Evolutionary conservation across 176 grass and related monocot species (phyloP), one percentile per base, ranked within the genome.

Genomic region (Carex scoparia): DNA sequence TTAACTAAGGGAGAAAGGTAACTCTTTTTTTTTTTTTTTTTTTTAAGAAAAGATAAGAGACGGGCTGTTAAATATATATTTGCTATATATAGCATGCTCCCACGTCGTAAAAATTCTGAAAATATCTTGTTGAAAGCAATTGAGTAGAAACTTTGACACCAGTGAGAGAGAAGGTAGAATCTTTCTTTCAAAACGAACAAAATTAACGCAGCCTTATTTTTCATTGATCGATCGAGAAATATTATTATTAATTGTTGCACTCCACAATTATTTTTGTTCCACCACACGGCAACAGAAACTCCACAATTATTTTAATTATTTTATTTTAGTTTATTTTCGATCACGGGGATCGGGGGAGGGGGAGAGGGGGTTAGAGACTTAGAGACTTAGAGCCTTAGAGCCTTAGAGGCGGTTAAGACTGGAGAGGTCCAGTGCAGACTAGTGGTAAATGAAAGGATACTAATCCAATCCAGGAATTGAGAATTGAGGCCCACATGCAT

Each of bases 271-370:
- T 33, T 69, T 81, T 55, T 67, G 81, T 83, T 83, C 18, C 31
- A 83, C 63, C 44, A 83, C 81, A 83, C 13, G 81, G 81, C 63
- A 83, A 48, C 30, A 55, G 37, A 83, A 55, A 69, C 18, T 69
- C 81, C 81, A 83, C 61, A 63, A 85, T 76, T 65, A 79, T 77
- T 76, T 3, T 6, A 55, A 61, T 54, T 51, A 23, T 8, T 11
- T 83, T 66, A 40, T 62, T 81, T 23, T 35, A 64, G 44, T 10
- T 79, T 16, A 60, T 78, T 32, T 62, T 79, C 23, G 23, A 23
- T 23, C 48, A 49, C 9, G 48, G 48, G 48, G 48, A 49, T 82
- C 32, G 40, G 18, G 19, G 81, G 12, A 4, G 8, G n/a, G 37
- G 37, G 73, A 4, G 37, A 1, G 33, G 33, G 33, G 33, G 33